phyloP scores from a whole-genome alignment of 2,329 filamentous ascomycete genomes.

The Pyricularia grisea region DNA sequence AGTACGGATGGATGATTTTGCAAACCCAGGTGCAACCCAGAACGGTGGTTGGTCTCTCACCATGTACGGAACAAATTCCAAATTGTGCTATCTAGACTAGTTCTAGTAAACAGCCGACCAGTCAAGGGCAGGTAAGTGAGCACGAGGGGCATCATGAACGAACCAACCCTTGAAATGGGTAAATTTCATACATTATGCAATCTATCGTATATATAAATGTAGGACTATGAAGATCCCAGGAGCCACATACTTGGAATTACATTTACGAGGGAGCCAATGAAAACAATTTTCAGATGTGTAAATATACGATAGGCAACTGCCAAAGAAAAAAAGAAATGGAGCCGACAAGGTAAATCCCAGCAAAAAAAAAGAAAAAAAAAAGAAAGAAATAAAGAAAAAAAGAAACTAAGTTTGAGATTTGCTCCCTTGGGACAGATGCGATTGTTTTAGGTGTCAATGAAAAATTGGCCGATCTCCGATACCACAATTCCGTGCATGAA shows the following conservation, averaged over 20 bases:
- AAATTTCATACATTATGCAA: neutral
- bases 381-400: too few species aligned
- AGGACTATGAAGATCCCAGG: too few species aligned
- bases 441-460: neutral
- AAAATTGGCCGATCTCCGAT: neutral
- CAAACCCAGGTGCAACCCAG: neutral
- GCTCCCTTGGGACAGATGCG: neutral
- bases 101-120: too few species aligned
- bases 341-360: neutral
- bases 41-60: neutral
- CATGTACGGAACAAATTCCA: too few species aligned
- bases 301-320: too few species aligned
- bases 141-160: neutral
- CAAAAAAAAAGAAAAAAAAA: too few species aligned
- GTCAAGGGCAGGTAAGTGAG: neutral
- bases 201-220: too few species aligned
- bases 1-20: neutral
- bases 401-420: neutral
- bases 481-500: neutral
- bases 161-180: neutral
- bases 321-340: too few species aligned
- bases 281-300: neutral
- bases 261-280: neutral
- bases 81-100: too few species aligned
- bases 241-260: neutral